Evolutionary conservation across 2,329 filamentous ascomycete genomes (phyloP), one percentile per base, ranked within the genome.

Genomic region (Aspergillus persii): DNA sequence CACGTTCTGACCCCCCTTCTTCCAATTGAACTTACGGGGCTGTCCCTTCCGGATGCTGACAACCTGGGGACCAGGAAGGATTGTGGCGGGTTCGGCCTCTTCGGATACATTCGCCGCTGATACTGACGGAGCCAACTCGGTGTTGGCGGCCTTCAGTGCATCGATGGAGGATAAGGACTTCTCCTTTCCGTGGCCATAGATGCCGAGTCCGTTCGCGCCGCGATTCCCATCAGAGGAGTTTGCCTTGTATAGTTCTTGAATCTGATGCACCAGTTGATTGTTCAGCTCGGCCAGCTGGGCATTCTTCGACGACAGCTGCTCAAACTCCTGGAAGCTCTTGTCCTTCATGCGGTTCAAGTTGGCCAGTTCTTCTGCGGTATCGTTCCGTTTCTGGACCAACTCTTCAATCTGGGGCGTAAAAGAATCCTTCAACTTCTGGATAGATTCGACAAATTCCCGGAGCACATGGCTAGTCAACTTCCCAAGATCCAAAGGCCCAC

Each of bases 1-100:
- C 68, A 98, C 89, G 57, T 91, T 93, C 77, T 96, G 94, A 44
- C 91, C 91, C 44, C 92, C 92, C 81, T 96, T 96, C 83, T 97
- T 96, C 93, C 95, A 98, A 79, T 96, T 96, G 79, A 97, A 97
- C 75, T 97, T 98, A 80, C 92, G 96, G 56, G 89, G 87, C 72
- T 96, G 92, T 31, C 90, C 92, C 79, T 97, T 98, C 68, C 92
- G 88, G 63, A 98, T 96, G 69, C 95, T 96, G 61, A 98, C 90
- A 36, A 98, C 90, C 61, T 96, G 95, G n/a, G 95, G 93, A 2
- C 91, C 90, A 30, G 87, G 82, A 63, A 86, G 74, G 52, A 89
- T 77, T 0, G 84, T 83, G 6, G 80, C 79, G 12, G 83, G 79
- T 64, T 88, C 86, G 8, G 78, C 82, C 46, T 95, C 92, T 50